Base-by-base conservation (phyloP, 2,329 filamentous ascomycete species). In the Colletotrichum agaves region DNA sequence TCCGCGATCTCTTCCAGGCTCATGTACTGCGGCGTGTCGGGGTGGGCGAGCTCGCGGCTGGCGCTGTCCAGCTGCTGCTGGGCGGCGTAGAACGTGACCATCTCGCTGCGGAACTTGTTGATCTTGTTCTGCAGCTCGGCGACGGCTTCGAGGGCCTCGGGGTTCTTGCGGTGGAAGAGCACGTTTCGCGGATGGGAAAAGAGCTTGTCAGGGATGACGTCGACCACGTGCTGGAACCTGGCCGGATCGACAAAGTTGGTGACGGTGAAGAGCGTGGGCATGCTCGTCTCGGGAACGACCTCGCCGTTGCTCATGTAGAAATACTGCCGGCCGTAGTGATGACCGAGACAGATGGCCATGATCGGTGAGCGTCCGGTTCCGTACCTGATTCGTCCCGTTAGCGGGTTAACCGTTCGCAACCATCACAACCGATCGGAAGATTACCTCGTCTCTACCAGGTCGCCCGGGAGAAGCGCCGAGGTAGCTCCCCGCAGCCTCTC, bases 281-380 rank as follows among this genome's bases (percentile, higher is more conserved):
- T 75, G 15, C 77, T 77, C 41, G 80, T 63, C 58, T 79, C 80
- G 8, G 80, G 80, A 15, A 83, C 72, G 73, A 87, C 83, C 78
- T 82, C 83, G 69, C 86, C 87, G 15, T 80, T 83, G 70, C 75
- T 80, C 33, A 84, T 82, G 74, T 87, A 88, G 73, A 84, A 87
- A 73, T 88, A 85, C 70, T 87, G 79, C 46, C 82, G 78, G 17
- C 81, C 81, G 43, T 84, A 81, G 70, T 85, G 81, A 60, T 77
- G 81, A 13, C 86, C 86, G 7, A 89, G 77, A 70, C 84, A 87
- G 49, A 89, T 74, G 12, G 81, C 87, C 49, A 89, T 77, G 15
- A 86, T 69, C 4, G 83, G 82, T 19, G 82, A 76, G 27, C 84
- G 78, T 11, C 80, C 81, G n/a, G 77, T 75, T 8, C 76, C 71